Base-by-base conservation (phyloP, 768 basidiomycete genomes). In the Holtermanniella nyarrowii region DNA sequence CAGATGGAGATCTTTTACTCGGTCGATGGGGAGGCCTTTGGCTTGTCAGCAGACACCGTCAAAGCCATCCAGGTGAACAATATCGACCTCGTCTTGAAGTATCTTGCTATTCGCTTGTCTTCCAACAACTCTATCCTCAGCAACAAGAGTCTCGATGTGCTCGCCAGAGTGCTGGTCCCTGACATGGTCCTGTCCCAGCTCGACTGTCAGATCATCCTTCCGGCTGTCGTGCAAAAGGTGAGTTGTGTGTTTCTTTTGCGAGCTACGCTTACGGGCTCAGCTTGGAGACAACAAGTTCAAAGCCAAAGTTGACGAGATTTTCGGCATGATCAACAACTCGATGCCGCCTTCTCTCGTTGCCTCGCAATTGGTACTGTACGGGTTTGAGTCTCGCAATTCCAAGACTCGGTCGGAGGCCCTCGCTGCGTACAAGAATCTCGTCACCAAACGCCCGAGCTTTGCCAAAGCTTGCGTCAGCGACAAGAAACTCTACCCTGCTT, bases 341-440 rank as follows among this genome's bases (percentile, higher is more conserved):
- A 95, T 91, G 63, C 85, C 95, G 1, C 91, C 85, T 62, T 95
- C 90, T 61, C 83, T 90, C 39, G 76, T 97, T 26, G 91, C 95
- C 69, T 84, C 86, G 63, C 71, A 88, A 13, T 74, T 97, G 5
- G 77, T 95, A 11, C 88, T 95, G 37, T 80, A 91, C 64, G 93
- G 95, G 14, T 72, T 91, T 41, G 85, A 82, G 68, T 84, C 86
- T 16, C 91, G 91, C 71, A 86, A 89, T 16, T 84, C 89, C 2
- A 90, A 91, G 72, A 87, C 88, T 11, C 81, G 91, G 12, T 85
- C 88, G 71, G 86, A 88, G 12, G 77, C 84, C 18, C 73, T 91
- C 43, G 89, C 93, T 56, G 89, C 91, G 65, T 73, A 93, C 48
- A 82, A 79, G 3, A 75, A 75, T 27, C 76, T 95, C 26, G 73